Conservation (phyloP, 2,329 filamentous ascomycete species). For the Aspergillus tubingensis region DNA sequence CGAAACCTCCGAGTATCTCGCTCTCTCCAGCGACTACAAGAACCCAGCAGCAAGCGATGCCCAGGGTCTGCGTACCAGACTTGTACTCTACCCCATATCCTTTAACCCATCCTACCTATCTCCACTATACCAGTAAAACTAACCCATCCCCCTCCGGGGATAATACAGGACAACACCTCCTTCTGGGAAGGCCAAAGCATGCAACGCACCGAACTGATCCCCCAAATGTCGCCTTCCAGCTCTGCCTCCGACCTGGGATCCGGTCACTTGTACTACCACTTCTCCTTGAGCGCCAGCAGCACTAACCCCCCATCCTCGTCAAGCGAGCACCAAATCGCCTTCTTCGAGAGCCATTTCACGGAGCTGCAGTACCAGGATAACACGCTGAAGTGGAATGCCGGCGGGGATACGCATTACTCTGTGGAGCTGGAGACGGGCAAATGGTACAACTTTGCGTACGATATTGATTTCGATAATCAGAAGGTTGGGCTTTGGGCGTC, state of each 20-base stretch:
- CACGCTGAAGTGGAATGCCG: slow-evolving; percentile 66
- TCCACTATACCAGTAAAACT: slow-evolving; percentile 11
- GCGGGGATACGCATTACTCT: slow-evolving; percentile 56
- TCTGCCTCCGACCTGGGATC: slow-evolving; percentile 58
- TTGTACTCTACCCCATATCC: slow-evolving; percentile 39
- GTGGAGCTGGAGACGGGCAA: slow-evolving; percentile 63
- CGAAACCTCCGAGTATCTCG: slow-evolving; percentile 57
- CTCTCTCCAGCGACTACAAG: slow-evolving; percentile 61
- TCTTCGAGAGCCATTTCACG: slow-evolving; percentile 69
- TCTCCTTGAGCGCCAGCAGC: slow-evolving; percentile 62
- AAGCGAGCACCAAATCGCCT: slow-evolving; percentile 68
- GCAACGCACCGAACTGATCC: slow-evolving; percentile 73
- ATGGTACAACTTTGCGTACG: slow-evolving; percentile 77
- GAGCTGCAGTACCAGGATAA: slow-evolving; percentile 69
- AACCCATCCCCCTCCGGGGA: slow-evolving; percentile 28
- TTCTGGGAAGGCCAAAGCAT: slow-evolving; percentile 74
- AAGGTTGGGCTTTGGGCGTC: slow-evolving; percentile 72
- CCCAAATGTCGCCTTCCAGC: slow-evolving; percentile 56
- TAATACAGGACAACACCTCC: slow-evolving; percentile 39
- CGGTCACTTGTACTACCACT: slow-evolving; percentile 73
- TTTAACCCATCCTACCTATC: too few relatives aligned
- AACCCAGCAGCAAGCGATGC: slow-evolving; percentile 65
- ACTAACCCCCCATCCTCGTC: slow-evolving; percentile 62
- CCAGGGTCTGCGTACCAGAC: slow-evolving; percentile 69
- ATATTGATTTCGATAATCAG: slow-evolving; percentile 66